Percentiles rank a stretch among this genome's conserved stretches.
Evolutionary conservation across 495 filamentous ascomycete genomes (phyloP).

Genomic region (Eremomyces bilateralis): DNA sequence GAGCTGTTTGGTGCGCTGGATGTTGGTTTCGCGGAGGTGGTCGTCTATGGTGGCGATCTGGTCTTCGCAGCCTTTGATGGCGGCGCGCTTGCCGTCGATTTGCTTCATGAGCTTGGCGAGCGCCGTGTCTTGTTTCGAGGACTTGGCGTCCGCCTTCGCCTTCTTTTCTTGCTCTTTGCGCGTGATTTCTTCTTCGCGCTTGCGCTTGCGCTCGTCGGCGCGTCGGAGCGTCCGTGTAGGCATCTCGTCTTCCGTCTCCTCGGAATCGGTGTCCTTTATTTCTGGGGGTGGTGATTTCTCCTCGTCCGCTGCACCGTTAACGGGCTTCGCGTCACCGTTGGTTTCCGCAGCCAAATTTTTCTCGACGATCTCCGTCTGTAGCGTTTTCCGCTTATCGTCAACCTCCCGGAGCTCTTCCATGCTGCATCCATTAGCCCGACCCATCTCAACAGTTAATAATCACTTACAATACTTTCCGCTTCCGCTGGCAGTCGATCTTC

Average conservation of each 20-base stretch:
- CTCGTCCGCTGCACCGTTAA: constrained; percentile 20
- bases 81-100: constrained; percentile 64
- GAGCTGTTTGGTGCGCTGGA: constrained; percentile 67
- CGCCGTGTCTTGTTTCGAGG: constrained; percentile 62
- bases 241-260: constrained; percentile 7
- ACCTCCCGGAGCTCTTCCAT: constrained; percentile 64
- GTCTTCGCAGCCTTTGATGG: constrained; percentile 58
- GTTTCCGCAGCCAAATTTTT: constrained; percentile 36
- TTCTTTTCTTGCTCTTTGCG: constrained; percentile 45
- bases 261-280: constrained; percentile 30
- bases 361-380: constrained; percentile 20
- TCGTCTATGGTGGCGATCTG: constrained; percentile 71
- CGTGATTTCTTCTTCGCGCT: constrained; percentile 43
- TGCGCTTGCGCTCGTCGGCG: constrained; percentile 39
- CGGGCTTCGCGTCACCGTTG: constrained; percentile 32
- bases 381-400: constrained; percentile 70
- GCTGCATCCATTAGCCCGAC: constrained; percentile 20
- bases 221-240: constrained; percentile 32
- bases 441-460: background rate
- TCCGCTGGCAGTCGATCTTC: constrained; percentile 78
- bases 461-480: constrained; percentile 64
- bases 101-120: constrained; percentile 71
- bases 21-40: constrained; percentile 81
- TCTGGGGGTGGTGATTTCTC: constrained; percentile 29
- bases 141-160: constrained; percentile 59